Evolutionary conservation across 2,329 filamentous ascomycete genomes (phyloP), one percentile per base, ranked within the genome.

Genomic region (Nakataea oryzae): DNA sequence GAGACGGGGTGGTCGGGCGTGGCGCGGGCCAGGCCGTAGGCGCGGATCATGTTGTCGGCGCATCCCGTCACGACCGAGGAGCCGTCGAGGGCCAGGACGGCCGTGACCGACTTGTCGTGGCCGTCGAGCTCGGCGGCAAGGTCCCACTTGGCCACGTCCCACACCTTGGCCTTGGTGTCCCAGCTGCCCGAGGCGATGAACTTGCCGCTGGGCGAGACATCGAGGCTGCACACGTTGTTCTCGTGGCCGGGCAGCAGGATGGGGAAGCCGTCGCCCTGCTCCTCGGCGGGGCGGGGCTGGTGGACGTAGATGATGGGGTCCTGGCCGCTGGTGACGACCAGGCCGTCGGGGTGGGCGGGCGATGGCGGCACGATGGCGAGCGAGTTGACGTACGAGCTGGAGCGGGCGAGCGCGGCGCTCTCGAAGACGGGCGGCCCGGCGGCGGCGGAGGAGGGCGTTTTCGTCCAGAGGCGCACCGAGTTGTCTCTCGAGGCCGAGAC

Each of bases 301-400:
- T 92, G 87, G 59, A 96, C 90, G 72, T 97, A 93, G 69, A 99
- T 93, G 66, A 97, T 89, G 34, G 91, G 88, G 71, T 97, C 95
- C 71, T 93, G 90, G 63, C 95, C 95, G 66, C 90, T 92, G 0
- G 93, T 95, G 9, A 96, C 81, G 54, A 97, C 81, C 4, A 97
- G 81, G 14, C 95, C 95, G 61, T 95, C 83, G 0, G 91, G 85
- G 67, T 86, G 87, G 9, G 85, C 79, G 60, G 81, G 71, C 17
- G 84, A 88, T 0, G 93, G 86, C 2, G 86, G 86, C 0, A 91
- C 78, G 68, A 89, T 96, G 63, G 92, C 81, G 57, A 99, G 73
- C 3, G 89, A 86, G 75, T 97, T 99, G 76, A 97, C 85, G 71
- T 95, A 99, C 65, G 90, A 87, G 55, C 89, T 85, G 63, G 91